A percentile compares a stretch with the other conserved stretches of the same genome.
Conservation (phyloP, 1,139 yeast species). For the Protomyces pachydermus region DNA sequence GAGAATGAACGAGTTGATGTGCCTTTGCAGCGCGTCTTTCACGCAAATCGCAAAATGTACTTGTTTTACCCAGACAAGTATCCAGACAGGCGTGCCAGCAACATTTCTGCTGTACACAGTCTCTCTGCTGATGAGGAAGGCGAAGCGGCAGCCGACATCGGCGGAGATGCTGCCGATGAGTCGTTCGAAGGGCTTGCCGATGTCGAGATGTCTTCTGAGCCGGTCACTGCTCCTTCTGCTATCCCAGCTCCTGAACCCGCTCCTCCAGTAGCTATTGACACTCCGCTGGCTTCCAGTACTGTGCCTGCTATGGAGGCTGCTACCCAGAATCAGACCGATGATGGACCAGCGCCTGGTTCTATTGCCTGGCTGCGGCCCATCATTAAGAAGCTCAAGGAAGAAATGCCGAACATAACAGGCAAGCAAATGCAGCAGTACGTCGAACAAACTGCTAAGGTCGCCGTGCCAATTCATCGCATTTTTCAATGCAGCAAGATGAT, state of each 20-base stretch:
- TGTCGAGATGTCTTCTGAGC: not conserved
- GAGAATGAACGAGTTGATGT: not conserved
- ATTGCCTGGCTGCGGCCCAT: not conserved
- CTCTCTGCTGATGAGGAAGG: no score
- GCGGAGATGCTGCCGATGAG: not conserved
- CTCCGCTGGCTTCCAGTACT: not conserved
- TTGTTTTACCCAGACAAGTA: not conserved
- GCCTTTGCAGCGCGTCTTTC: not conserved
- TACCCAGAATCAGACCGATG: not conserved
- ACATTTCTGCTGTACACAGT: no score
- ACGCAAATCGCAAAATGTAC: not conserved
- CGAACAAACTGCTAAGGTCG: not conserved
- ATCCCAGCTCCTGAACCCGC: not conserved
- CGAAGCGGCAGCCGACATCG: not conserved
- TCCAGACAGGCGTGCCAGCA: not conserved
- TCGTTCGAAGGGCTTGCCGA: not conserved
- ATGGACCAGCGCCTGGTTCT: not conserved
- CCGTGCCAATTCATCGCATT: not conserved
- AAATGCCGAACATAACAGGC: not conserved
- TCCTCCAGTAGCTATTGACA: not conserved
- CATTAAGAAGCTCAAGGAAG: not conserved
- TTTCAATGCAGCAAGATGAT: not conserved
- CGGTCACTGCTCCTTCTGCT: not conserved
- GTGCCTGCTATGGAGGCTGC: no score
- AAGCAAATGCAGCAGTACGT: not conserved